These are phyloP conservation scores for Scenedesmus sp. DNA, from an alignment of 163 green algal genomes.

Conservation along the genomic window DNA sequence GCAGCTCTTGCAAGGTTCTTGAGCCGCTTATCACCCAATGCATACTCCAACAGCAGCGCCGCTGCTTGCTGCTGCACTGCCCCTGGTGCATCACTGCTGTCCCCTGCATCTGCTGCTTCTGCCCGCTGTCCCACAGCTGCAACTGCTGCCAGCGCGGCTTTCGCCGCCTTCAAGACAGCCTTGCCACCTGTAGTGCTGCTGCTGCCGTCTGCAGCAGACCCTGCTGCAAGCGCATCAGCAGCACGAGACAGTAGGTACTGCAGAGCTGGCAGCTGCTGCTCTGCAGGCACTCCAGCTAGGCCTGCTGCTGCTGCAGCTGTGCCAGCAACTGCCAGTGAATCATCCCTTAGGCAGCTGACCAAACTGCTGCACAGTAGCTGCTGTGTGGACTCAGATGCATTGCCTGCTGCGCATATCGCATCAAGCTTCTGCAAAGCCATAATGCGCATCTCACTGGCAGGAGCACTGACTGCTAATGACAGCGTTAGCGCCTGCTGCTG, in stretches of 20 bases:
- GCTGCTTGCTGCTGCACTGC: constrained; percentile 27
- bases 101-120: neutral
- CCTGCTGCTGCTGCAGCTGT: constrained; percentile 39
- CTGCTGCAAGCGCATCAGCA: neutral
- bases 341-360: constrained; percentile 38
- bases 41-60: constrained; percentile 56
- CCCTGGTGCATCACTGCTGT: neutral
- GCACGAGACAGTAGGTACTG: constrained; percentile 48
- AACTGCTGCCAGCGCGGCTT: constrained; percentile 47
- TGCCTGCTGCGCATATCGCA: constrained; percentile 34
- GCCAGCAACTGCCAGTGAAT: constrained; percentile 17
- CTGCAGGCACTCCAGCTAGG: constrained; percentile 31
- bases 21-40: constrained; percentile 38
- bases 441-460: constrained; percentile 59
- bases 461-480: constrained; percentile 67
- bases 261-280: constrained; percentile 54
- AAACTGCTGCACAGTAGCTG: constrained; percentile 47
- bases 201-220: neutral
- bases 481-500: constrained; percentile 64
- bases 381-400: neutral
- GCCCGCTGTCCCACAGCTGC: constrained; percentile 1
- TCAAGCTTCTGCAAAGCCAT: constrained; percentile 74
- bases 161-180: constrained; percentile 40
- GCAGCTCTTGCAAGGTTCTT: constrained; percentile 36
- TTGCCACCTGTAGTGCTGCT: constrained; percentile 50